Percentiles rank a stretch among this genome's conserved stretches.
phyloP scores from a whole-genome alignment of 768 basidiomycete species.

The Suillus sp. region DNA sequence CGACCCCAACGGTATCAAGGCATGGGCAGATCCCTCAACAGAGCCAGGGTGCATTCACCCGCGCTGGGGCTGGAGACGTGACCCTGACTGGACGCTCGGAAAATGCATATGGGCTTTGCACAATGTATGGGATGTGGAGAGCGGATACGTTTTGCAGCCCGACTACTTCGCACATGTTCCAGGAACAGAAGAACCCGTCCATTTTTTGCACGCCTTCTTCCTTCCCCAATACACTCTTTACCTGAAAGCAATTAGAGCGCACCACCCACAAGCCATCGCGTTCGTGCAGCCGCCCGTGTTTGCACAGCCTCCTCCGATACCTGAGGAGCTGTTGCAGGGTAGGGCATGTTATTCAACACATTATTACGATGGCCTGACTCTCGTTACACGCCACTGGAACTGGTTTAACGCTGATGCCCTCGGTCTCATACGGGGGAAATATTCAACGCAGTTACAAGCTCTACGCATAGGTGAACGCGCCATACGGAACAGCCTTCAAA shows the following conservation, averaged over 20 bases:
- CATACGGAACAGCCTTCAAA: conserved; percentile 79
- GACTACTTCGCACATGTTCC: conserved; percentile 72
- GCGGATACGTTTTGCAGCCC: conserved; percentile 64
- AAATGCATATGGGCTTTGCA: conserved; percentile 87
- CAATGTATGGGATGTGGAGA: conserved; percentile 83
- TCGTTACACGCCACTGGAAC: conserved; percentile 92
- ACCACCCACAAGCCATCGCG: conserved; percentile 83
- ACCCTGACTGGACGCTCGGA: conserved; percentile 72
- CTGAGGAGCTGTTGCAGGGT: conserved; percentile 59
- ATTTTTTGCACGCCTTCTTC: conserved; percentile 83
- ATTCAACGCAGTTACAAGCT: conserved; percentile 65
- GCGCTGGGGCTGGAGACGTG: conserved; percentile 85
- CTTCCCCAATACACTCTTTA: conserved; percentile 66
- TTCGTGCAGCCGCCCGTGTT: conserved; percentile 95
- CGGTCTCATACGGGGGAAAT: conserved; percentile 85
- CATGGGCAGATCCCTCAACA: conserved; percentile 69
- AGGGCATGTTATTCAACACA: conserved; percentile 77
- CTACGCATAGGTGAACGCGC: conserved; percentile 81
- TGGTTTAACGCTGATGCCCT: conserved; percentile 96
- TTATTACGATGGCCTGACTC: conserved; percentile 94
- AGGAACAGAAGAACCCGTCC: conserved; percentile 45
- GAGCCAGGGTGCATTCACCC: conserved; percentile 58
- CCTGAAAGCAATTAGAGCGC: conserved; percentile 54
- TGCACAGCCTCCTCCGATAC: conserved; percentile 66
- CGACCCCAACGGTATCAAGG: conserved; percentile 78